Percentiles rank a stretch among this genome's conserved stretches.
phyloP scores from a whole-genome alignment of 176 grass and related monocot genomes.

The Oryza brachyantha region DNA sequence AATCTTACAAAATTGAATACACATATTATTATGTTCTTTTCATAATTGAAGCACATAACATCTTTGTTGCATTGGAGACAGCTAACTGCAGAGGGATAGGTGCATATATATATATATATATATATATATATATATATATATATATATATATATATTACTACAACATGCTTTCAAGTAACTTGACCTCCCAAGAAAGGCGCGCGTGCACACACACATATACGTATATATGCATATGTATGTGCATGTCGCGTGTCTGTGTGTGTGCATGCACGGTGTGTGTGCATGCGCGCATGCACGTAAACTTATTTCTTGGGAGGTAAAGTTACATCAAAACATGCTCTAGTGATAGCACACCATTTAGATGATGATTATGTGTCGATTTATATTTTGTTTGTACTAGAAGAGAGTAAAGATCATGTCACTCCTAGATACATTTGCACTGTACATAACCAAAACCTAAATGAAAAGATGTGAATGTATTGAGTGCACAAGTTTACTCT shows the following conservation, averaged over 20 bases:
- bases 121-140: too few species aligned
- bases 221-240: too few species aligned
- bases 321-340: background rate
- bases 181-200: too few species aligned
- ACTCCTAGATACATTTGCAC: conserved; percentile 16
- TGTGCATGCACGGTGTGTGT: too few species aligned
- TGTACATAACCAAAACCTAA: conserved; percentile 13
- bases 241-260: too few species aligned
- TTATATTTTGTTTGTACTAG: background rate
- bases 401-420: conserved; percentile 14
- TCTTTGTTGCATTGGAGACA: background rate
- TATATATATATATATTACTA: too few species aligned
- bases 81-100: background rate
- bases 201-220: too few species aligned
- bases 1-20: background rate
- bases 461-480: conserved; percentile 3
- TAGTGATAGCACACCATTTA: background rate
- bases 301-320: background rate
- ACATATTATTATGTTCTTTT: conserved; percentile 3
- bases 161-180: too few species aligned
- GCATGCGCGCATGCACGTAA: too few species aligned
- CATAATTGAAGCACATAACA: background rate
- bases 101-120: too few species aligned
- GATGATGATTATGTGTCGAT: background rate
- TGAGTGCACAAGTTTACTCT: conserved; percentile 50